Conservation (phyloP, 345 rosid genomes). For the Ailanthus altissimus region DNA sequence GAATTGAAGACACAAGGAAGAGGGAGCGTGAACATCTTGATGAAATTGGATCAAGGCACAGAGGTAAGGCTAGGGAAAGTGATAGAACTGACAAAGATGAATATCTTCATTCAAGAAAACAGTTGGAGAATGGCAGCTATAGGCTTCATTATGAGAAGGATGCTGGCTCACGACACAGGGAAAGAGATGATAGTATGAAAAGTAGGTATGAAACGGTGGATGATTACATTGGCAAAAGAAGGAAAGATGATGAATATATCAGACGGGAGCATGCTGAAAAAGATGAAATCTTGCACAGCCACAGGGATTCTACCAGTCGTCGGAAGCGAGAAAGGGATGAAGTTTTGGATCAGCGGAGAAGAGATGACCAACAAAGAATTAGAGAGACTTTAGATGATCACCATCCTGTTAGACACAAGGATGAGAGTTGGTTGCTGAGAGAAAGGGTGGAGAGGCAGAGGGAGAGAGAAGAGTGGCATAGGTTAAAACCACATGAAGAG, state of each 20-base stretch:
- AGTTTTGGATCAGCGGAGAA: constrained; percentile 61
- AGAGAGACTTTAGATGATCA: constrained; percentile 73
- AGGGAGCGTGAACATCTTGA: constrained; percentile 71
- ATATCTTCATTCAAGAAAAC: constrained; percentile 59
- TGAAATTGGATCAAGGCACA: constrained; percentile 70
- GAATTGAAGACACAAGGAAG: constrained; percentile 69
- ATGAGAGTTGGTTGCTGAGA: constrained; percentile 65
- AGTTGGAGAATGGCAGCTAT: constrained; percentile 64
- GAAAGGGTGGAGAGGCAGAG: constrained; percentile 73
- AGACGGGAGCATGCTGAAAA: constrained; percentile 62
- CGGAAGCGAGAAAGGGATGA: constrained; percentile 83
- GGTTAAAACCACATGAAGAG: constrained; percentile 63
- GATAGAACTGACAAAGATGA: constrained; percentile 74
- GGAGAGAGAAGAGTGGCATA: constrained; percentile 68
- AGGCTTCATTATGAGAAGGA: constrained; percentile 63
- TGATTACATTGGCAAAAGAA: constrained; percentile 73
- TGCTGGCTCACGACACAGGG: constrained; percentile 50
- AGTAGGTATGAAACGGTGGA: constrained; percentile 53
- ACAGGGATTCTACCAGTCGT: constrained; percentile 62
- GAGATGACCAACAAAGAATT: constrained; percentile 75
- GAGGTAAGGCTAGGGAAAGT: constrained; percentile 62
- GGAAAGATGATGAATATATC: constrained; percentile 70
- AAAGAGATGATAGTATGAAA: constrained; percentile 61
- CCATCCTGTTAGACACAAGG: constrained; percentile 74
- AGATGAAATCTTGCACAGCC: constrained; percentile 58